These are phyloP conservation scores for Lepidium africanum DNA, from an alignment of 345 rosid species.

Conservation along the genomic window DNA sequence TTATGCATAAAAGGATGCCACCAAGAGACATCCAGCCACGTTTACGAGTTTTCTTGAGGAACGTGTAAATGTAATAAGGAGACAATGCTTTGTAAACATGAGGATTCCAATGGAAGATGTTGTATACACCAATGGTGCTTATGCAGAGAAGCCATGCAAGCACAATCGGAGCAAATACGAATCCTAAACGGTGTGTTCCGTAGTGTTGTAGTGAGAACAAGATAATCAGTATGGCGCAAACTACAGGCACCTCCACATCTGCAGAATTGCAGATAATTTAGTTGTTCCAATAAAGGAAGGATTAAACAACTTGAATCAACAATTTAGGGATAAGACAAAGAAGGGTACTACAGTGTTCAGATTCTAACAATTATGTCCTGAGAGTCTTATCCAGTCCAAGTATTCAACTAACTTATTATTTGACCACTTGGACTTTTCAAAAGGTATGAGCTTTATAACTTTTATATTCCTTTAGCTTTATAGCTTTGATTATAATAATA, in stretches of 20 bases:
- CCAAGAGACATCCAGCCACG: slow-evolving; percentile 99
- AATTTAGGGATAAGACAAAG: not conserved
- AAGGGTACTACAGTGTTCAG: not conserved
- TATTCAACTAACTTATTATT: not conserved
- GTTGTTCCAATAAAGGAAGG: not conserved
- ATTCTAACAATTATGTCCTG: not conserved
- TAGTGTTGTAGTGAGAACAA: slow-evolving; percentile 79
- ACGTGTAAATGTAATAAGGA: slow-evolving; percentile 85
- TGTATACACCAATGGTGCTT: slow-evolving; percentile 80
- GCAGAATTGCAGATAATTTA: slow-evolving; percentile 23
- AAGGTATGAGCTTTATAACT: slow-evolving; percentile 15
- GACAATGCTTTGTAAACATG: slow-evolving; percentile 90
- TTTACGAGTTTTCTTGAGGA: slow-evolving; percentile 73
- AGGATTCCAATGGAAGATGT: slow-evolving; percentile 88
- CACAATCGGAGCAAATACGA: slow-evolving; percentile 77
- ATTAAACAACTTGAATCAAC: not conserved
- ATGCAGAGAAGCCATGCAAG: slow-evolving; percentile 77
- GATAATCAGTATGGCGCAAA: slow-evolving; percentile 58
- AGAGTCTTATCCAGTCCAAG: slow-evolving; percentile 21
- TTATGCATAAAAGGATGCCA: slow-evolving; percentile 88
- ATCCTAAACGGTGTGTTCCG: slow-evolving; percentile 83
- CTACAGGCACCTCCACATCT: slow-evolving; percentile 81
- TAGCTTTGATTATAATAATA: not conserved
- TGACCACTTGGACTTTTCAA: slow-evolving; percentile 22
- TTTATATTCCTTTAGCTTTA: slow-evolving; percentile 16